Conservation (phyloP, 2,329 filamentous ascomycete species). For the Beauveria pseudobassiana region DNA sequence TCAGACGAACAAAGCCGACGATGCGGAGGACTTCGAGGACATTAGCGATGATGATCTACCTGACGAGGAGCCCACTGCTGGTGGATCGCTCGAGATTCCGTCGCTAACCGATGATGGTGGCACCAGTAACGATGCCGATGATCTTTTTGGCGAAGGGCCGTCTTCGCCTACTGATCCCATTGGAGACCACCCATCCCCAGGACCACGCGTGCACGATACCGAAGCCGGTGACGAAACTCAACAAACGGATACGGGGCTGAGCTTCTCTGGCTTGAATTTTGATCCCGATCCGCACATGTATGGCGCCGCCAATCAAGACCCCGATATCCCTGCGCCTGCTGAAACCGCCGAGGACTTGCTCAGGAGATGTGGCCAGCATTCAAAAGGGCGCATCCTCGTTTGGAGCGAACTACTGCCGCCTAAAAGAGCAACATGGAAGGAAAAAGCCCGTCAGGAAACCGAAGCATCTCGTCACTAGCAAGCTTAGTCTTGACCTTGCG, state of each 20-base stretch:
- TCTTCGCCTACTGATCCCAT: conserved; percentile 40
- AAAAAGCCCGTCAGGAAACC: conserved; percentile 74
- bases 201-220: conserved; percentile 33
- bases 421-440: conserved; percentile 68
- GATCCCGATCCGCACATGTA: conserved; percentile 36
- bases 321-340: conserved; percentile 58
- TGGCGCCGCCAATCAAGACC: conserved; percentile 48
- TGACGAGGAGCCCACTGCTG: conserved; percentile 54
- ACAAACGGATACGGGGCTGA: conserved; percentile 23
- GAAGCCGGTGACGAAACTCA: conserved; percentile 29
- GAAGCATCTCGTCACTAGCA: conserved; percentile 76
- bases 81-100: conserved; percentile 40
- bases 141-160: conserved; percentile 60
- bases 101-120: conserved; percentile 52
- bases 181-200: conserved; percentile 36
- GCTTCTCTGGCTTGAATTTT: conserved; percentile 39
- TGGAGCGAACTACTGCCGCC: conserved; percentile 80
- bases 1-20: conserved; percentile 74
- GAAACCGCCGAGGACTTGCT: conserved; percentile 70
- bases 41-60: conserved; percentile 88
- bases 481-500: conserved; percentile 79
- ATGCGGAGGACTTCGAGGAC: conserved; percentile 85
- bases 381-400: conserved; percentile 63
- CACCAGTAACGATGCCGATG: conserved; percentile 54
- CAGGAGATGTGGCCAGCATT: conserved; percentile 74